Evolutionary conservation across 202 grass and related monocot species (phyloP), one percentile per base, ranked within the genome.

Genomic region (Carex sylvatica): DNA sequence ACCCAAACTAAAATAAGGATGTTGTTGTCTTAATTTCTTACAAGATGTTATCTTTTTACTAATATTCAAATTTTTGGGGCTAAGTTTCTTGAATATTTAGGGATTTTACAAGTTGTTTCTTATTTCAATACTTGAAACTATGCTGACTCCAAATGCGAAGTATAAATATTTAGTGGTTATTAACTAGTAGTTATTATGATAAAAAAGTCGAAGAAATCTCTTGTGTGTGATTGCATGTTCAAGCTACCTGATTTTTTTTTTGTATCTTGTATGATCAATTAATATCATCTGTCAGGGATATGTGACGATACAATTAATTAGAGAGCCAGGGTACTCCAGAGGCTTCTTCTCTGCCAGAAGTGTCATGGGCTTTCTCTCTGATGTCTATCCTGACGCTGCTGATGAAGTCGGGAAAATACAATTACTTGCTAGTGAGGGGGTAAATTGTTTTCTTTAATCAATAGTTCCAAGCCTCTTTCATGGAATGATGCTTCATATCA

Each of bases 321-420:
- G 93, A 82, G 93, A 99, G 65, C 74, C 78, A 0, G 91, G 85
- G 74, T 86, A 75, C 78, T 87, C 91, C 82, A 90, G 96, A 90
- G 96, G 91, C 62, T 99, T 93, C 88, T 99, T 99, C 88, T 99
- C 96, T 85, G 80, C 91, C 60, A 93, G 96, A 93, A 91, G 88
- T 85, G 93, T 99, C 82, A 93, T 90, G 35, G 96, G 91, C 62
- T 96, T 99, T 87, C 91, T 99, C 20, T 88, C 96, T 89, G 96
- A 99, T 91, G 91, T 99, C 83, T 92, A 70, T 85, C 73, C 91
- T 79, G 80, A 91, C 19, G 93, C 96, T 83, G 96, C 96, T 82
- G 96, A 99, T 91, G 96, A 92, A 93, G 88, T 99, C 47, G 96
- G 96, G 73, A 99, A 96, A 92, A 91, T 99, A 87, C 91, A 74